Percentiles rank a stretch among this genome's conserved stretches.
phyloP scores from a whole-genome alignment of 441 rosid species.

The Gossypium davidsonii region DNA sequence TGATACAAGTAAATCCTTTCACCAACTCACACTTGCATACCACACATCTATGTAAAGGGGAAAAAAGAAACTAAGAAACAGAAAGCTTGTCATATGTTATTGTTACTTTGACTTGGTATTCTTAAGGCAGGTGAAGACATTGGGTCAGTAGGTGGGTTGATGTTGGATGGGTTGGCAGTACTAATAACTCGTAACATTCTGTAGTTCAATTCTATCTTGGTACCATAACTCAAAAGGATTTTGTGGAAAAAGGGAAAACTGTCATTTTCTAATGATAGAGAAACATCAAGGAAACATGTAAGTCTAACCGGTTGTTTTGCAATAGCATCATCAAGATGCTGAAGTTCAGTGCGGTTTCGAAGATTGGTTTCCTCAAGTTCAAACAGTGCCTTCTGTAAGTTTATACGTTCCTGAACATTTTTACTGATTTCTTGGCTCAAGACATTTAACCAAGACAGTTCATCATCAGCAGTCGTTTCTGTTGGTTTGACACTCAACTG shows the following conservation, averaged over 20 bases:
- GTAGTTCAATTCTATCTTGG: neutral
- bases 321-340: constrained; percentile 82
- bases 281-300: neutral
- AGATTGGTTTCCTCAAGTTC: constrained; percentile 89
- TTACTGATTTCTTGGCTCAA: constrained; percentile 90
- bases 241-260: neutral
- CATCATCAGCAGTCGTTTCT: constrained; percentile 76
- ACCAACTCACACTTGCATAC: neutral
- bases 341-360: constrained; percentile 69
- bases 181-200: neutral
- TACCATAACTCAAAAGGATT: neutral
- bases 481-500: constrained; percentile 63
- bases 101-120: neutral
- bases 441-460: constrained; percentile 79
- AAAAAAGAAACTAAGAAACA: neutral
- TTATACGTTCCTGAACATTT: constrained; percentile 91
- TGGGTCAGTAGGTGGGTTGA: neutral
- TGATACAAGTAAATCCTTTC: neutral
- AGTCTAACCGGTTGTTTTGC: constrained; percentile 66
- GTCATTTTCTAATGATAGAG: neutral
- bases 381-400: constrained; percentile 87
- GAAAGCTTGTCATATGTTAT: neutral
- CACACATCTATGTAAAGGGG: neutral
- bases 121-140: neutral
- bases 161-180: neutral